Conservation (phyloP, 148 eudicot genomes). For the Fagopyrum homotropicum region DNA sequence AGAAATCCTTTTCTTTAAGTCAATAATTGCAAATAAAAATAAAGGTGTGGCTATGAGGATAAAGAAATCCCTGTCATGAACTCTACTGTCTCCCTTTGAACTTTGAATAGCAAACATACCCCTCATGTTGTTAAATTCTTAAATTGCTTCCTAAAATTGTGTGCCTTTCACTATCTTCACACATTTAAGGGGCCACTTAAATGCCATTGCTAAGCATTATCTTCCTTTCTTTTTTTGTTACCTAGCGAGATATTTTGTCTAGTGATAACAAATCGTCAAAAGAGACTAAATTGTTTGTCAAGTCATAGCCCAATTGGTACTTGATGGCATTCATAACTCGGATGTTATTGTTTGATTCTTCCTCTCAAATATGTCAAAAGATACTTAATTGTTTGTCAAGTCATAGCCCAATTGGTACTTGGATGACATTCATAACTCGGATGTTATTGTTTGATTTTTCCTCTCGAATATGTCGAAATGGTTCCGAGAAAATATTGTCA, state of each 20-base stretch:
- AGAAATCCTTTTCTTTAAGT: conserved; percentile 6
- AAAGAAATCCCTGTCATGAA: conserved; percentile 22
- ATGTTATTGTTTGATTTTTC: too few species aligned
- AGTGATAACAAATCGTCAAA: not conserved
- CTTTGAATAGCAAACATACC: conserved; percentile 8
- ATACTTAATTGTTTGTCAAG: too few species aligned
- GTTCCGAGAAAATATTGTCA: too few species aligned
- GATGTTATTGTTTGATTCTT: too few species aligned
- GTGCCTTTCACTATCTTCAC: not conserved
- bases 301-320: too few species aligned
- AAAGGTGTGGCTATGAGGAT: conserved; percentile 20
- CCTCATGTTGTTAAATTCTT: conserved; percentile 9
- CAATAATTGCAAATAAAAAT: conserved; percentile 12
- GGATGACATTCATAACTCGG: too few species aligned
- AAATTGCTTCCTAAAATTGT: not conserved
- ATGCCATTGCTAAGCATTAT: not conserved
- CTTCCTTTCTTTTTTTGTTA: not conserved
- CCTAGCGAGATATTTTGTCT: too few species aligned
- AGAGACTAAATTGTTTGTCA: too few species aligned
- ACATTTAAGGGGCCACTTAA: not conserved
- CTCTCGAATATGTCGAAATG: too few species aligned
- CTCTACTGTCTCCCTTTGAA: conserved; percentile 18
- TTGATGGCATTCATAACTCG: too few species aligned
- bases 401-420: too few species aligned
- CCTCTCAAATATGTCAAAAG: too few species aligned